Evolutionary conservation across 176 grass and related monocot genomes (phyloP).

Genomic region (Dactylis glomerata): DNA sequence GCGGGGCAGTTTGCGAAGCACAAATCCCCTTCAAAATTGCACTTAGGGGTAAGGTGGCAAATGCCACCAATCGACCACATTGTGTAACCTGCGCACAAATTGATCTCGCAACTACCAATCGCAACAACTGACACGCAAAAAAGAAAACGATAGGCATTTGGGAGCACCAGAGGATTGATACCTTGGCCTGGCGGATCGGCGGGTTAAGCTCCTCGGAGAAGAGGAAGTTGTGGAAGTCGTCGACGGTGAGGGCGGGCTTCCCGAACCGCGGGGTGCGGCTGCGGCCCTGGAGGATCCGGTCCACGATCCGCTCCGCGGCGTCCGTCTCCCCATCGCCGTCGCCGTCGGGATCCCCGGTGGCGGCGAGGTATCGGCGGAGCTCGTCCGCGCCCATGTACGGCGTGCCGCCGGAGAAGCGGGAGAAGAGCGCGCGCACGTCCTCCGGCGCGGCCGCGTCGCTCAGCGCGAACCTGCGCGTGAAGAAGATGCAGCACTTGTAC

Average conservation of each 20-base stretch:
- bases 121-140: not conserved
- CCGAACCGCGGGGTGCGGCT: slow-evolving; percentile 45
- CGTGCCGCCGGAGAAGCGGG: slow-evolving; percentile 40
- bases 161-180: not conserved
- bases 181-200: slow-evolving; percentile 47
- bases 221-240: slow-evolving; percentile 75
- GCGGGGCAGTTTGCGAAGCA: not conserved
- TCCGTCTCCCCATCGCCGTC: slow-evolving; percentile 27
- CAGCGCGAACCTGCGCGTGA: slow-evolving; percentile 66
- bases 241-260: slow-evolving; percentile 50
- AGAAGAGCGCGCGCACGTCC: slow-evolving; percentile 60
- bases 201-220: slow-evolving; percentile 83
- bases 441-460: slow-evolving; percentile 59
- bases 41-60: not conserved
- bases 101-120: not conserved
- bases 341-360: slow-evolving; percentile 7
- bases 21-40: not conserved
- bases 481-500: slow-evolving; percentile 86
- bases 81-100: not conserved
- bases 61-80: not conserved
- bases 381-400: slow-evolving; percentile 64
- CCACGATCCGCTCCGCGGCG: slow-evolving; percentile 48
- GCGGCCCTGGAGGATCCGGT: slow-evolving; percentile 53
- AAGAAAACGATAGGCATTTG: not conserved
- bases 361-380: slow-evolving; percentile 58